These are phyloP conservation scores for Colletotrichum sansevieriae DNA, from an alignment of 2,329 filamentous ascomycete genomes.

Conservation along the genomic window DNA sequence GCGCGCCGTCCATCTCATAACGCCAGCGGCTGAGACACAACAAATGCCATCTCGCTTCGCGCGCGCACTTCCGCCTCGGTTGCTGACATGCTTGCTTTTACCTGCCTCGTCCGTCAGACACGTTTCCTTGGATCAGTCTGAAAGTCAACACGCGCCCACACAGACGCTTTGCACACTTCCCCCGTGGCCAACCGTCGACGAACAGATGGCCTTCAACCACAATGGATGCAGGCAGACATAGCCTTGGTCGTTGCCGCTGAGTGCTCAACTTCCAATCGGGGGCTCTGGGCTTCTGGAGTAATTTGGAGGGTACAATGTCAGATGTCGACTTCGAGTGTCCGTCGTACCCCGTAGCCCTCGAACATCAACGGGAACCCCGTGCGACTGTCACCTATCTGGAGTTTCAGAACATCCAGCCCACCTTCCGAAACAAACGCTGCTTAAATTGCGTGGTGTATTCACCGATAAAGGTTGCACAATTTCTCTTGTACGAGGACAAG, in stretches of 20 bases:
- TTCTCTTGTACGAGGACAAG: constrained; percentile 29
- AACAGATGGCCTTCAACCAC: constrained; percentile 14
- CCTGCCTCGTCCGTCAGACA: constrained; percentile 21
- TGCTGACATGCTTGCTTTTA: constrained; percentile 25
- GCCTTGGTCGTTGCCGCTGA: background rate
- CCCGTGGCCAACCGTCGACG: background rate
- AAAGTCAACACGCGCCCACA: constrained; percentile 28
- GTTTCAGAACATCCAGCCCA: constrained; percentile 34
- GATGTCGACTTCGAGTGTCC: constrained; percentile 26
- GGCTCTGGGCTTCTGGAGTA: background rate
- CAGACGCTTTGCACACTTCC: constrained; percentile 18
- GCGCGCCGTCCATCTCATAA: background rate
- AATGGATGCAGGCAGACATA: too few relatives aligned
- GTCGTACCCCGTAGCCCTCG: constrained; percentile 8
- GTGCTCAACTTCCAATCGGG: background rate
- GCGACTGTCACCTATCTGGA: constrained; percentile 25
- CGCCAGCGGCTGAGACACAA: constrained; percentile 26
- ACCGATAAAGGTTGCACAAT: constrained; percentile 40
- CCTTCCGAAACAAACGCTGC: constrained; percentile 35
- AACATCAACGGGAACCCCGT: constrained; percentile 24
- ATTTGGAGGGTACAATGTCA: constrained; percentile 6
- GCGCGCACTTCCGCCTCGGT: constrained; percentile 7
- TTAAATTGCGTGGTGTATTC: constrained; percentile 42
- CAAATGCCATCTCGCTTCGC: constrained; percentile 28
- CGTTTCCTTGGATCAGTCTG: constrained; percentile 20